Conservation (phyloP, 1,139 yeast species). For the Protomyces arabidopsidicola region DNA sequence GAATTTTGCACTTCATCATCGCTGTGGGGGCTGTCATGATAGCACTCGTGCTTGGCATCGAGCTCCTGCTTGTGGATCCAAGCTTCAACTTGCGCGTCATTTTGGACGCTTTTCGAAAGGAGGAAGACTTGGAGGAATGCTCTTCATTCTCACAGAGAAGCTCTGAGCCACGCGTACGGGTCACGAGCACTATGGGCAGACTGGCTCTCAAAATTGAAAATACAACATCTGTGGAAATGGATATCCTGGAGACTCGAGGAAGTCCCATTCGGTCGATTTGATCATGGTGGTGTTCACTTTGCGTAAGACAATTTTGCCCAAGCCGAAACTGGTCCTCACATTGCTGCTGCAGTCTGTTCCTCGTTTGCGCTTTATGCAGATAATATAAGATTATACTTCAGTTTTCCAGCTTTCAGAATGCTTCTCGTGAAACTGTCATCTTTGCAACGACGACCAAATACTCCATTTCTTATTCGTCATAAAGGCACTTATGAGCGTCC, state of each 20-base stretch:
- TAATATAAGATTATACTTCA: neutral
- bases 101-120: neutral
- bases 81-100: neutral
- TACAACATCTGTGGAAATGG: neutral
- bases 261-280: too few relatives aligned
- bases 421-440: too few relatives aligned
- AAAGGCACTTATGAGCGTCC: slow-evolving; percentile 20
- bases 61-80: neutral
- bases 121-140: neutral
- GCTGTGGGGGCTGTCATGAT: neutral
- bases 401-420: too few relatives aligned
- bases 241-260: neutral
- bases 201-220: neutral
- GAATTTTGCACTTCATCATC: neutral
- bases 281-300: too few relatives aligned
- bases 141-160: neutral
- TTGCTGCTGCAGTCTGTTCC: neutral
- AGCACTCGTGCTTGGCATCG: neutral
- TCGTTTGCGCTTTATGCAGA: neutral
- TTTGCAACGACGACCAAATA: too few relatives aligned
- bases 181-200: neutral
- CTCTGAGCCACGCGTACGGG: neutral
- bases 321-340: neutral
- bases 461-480: too few relatives aligned
- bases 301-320: too few relatives aligned